Base-by-base conservation (phyloP, 805 yeast genomes). In the Wickerhamia fluorescens region DNA sequence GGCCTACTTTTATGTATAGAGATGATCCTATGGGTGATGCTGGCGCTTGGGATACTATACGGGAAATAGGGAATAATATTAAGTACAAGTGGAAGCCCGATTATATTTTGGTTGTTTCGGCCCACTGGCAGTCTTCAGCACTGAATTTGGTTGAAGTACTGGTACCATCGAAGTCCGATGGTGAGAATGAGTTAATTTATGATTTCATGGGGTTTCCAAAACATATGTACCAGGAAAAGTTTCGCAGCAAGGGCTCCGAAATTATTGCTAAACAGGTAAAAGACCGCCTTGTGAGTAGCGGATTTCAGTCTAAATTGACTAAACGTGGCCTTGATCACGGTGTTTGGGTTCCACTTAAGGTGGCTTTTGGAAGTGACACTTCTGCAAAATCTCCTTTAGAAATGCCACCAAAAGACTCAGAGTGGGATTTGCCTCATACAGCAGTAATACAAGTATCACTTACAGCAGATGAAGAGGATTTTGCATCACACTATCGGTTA, bases 321-420 rank as follows among this genome's bases (percentile, higher is more conserved):
- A 47, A 56, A n/a, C 58, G 92, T 32, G 92, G 92, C 7, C 52
- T 84, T 14, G 94, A 83, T 47, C 94, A 83, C 54, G 94, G 94
- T 5, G 78, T 66, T 6, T 83, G 89, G 86, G 87, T 79, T 5
- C 89, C 89, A 2, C 63, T 78, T 35, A 75, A 79, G 44, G 81
- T 78, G 14, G 85, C 84, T 6, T 80, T 82, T 33, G 45, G 56
- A 5, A 49, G 49, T 38, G 64, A 72, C 23, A 49, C 36, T 23
- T 24, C 40, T 1, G 23, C 30, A 20, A 27, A 28, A 9, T 30
- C 35, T 7, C 24, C 23, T 4, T 30, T 30, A 7, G 57, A 61
- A 23, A 35, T 43, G 28, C n/a, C n/a, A n/a, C n/a, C n/a, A n/a
- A n/a, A n/a, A n/a, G n/a, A n/a, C n/a, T n/a, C n/a, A n/a, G n/a